phyloP scores from a whole-genome alignment of 306 rosid genomes.

The Cyamopsis tetragonoloba region DNA sequence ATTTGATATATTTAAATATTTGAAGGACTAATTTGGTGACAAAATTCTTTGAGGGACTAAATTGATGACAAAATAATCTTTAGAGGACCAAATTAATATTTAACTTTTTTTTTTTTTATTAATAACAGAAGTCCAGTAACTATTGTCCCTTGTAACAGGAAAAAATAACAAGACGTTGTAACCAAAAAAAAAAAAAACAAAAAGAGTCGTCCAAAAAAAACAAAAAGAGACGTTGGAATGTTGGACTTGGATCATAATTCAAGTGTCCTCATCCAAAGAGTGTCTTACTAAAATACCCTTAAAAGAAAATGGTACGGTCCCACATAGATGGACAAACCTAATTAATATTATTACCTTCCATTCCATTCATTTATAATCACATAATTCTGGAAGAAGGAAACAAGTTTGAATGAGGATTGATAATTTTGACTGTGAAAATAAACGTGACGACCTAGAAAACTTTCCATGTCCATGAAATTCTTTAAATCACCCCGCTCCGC shows the following conservation, averaged over 20 bases:
- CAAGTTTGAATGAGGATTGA: not conserved
- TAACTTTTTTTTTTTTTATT: not conserved
- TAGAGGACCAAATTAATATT: no score
- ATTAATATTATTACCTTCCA: not conserved
- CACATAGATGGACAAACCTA: slow-evolving; percentile 8
- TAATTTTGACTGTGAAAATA: not conserved
- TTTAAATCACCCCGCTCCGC: slow-evolving; percentile 1
- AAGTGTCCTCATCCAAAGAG: not conserved
- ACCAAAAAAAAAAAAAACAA: no score
- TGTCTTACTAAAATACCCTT: slow-evolving; percentile 14
- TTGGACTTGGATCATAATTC: not conserved
- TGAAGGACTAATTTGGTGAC: no score
- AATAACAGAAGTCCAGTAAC: not conserved
- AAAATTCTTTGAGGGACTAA: no score
- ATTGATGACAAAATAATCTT: no score
- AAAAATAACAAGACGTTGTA: no score
- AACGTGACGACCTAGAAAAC: slow-evolving; percentile 10
- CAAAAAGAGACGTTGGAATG: not conserved
- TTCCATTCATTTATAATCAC: slow-evolving; percentile 11
- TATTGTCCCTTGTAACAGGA: no score
- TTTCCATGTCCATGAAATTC: slow-evolving; percentile 25
- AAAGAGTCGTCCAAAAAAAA: no score
- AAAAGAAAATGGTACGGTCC: not conserved
- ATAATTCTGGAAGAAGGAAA: slow-evolving; percentile 20
- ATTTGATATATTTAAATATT: no score